phyloP scores from a whole-genome alignment of 1,284 basidiomycete species.

The Neotropicomus parvogracilis region DNA sequence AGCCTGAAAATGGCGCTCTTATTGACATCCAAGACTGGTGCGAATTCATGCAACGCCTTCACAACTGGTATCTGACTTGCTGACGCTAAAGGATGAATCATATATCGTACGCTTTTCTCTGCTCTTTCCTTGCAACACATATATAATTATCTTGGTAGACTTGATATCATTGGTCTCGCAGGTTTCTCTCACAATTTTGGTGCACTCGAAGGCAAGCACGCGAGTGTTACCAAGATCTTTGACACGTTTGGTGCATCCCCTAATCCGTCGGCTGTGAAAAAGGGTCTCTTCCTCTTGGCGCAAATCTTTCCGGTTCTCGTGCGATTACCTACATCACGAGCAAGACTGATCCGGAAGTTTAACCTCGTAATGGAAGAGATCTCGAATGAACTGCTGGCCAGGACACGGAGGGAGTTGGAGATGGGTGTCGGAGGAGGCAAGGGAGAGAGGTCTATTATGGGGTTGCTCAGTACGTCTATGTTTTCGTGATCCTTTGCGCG shows the following conservation, averaged over 20 bases:
- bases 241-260: neutral
- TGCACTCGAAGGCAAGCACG: conserved; percentile 38
- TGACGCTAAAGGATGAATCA: conserved; percentile 41
- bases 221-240: neutral
- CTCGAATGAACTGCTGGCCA: conserved; percentile 43
- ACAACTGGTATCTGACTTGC: neutral
- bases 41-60: neutral
- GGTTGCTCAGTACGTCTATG: conserved; percentile 17
- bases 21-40: conserved; percentile 48
- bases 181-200: conserved; percentile 43
- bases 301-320: conserved; percentile 1
- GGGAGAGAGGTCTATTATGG: conserved; percentile 49
- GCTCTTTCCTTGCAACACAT: neutral
- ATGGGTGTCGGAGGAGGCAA: conserved; percentile 28
- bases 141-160: conserved; percentile 32
- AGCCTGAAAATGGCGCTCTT: conserved; percentile 24
- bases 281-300: conserved; percentile 13
- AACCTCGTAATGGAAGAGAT: conserved; percentile 42
- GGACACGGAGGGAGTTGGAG: conserved; percentile 40
- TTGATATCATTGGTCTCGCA: conserved; percentile 37
- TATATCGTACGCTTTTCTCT: conserved; percentile 38
- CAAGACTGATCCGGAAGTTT: conserved; percentile 33
- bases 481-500: too few species aligned
- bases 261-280: neutral
- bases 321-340: neutral